Evolutionary conservation across 352 stramenopile genomes (phyloP).

Genomic region (Phytophthora megakarya): DNA sequence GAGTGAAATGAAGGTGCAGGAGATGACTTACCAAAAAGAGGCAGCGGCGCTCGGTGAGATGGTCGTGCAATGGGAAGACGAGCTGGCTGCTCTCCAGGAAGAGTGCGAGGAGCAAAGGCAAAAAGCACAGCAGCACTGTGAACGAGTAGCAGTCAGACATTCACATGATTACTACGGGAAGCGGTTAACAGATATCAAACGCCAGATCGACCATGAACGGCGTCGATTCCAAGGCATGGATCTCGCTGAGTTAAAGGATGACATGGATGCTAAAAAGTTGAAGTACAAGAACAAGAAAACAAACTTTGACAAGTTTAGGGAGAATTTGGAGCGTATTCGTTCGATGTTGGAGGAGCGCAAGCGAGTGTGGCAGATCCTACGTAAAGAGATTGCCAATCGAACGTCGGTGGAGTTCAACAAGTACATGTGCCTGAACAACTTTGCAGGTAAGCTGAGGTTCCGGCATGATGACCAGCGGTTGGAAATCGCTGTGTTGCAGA

Average conservation of each 20-base stretch:
- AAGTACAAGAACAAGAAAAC: constrained; percentile 74
- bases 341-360: constrained; percentile 82
- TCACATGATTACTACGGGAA: constrained; percentile 83
- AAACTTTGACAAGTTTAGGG: constrained; percentile 63
- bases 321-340: constrained; percentile 66
- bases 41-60: constrained; percentile 46
- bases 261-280: constrained; percentile 73
- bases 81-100: constrained; percentile 51
- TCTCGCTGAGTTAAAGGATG: constrained; percentile 68
- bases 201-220: constrained; percentile 76
- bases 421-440: constrained; percentile 86
- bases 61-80: constrained; percentile 55
- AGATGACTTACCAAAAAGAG: constrained; percentile 69
- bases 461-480: constrained; percentile 74
- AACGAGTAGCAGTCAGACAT: constrained; percentile 66
- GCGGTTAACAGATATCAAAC: constrained; percentile 77
- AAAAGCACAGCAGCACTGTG: constrained; percentile 67
- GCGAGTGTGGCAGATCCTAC: constrained; percentile 74
- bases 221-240: constrained; percentile 85
- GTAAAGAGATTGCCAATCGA: constrained; percentile 77
- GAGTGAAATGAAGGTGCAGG: constrained; percentile 71
- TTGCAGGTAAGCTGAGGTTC: constrained; percentile 85
- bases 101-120: constrained; percentile 64
- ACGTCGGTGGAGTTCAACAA: constrained; percentile 86
- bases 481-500: constrained; percentile 82